Evolutionary conservation across 441 rosid species (phyloP).

Genomic region (Euphorbia corollata): DNA sequence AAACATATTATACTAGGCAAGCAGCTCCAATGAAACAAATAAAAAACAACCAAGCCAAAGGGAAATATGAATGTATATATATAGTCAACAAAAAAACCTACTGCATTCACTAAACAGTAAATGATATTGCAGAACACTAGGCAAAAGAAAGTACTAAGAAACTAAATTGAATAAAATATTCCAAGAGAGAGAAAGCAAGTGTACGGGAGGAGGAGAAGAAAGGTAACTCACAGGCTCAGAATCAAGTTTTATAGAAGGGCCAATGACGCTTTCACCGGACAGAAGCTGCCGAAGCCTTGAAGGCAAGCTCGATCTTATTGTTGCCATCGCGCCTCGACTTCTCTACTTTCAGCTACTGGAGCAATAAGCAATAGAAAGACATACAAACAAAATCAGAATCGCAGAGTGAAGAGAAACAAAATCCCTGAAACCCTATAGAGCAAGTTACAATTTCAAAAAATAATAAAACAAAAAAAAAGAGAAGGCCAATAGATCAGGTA

Average conservation of each 20-base stretch:
- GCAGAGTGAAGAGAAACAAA: slow-evolving; percentile 16
- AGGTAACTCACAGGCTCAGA: slow-evolving; percentile 75
- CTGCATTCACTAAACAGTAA: neutral
- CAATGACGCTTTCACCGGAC: slow-evolving; percentile 73
- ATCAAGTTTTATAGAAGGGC: slow-evolving; percentile 74
- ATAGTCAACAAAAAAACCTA: neutral
- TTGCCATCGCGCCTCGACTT: slow-evolving; percentile 46
- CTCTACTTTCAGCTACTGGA: slow-evolving; percentile 27
- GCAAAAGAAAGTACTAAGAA: neutral
- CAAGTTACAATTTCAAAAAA: neutral
- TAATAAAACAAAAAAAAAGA: no score
- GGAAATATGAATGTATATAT: neutral
- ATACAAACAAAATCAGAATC: slow-evolving; percentile 4
- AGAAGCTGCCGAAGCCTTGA: slow-evolving; percentile 86
- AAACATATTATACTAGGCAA: neutral
- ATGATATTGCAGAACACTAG: slow-evolving; percentile 16
- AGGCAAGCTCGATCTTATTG: slow-evolving; percentile 82
- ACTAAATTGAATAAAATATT: neutral
- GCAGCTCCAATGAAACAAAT: slow-evolving; percentile 7
- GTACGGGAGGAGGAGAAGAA: neutral
- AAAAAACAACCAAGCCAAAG: neutral
- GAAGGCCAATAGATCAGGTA: slow-evolving; percentile 30
- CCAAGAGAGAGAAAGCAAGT: neutral
- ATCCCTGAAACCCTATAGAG: slow-evolving; percentile 8
- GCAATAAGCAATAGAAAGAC: neutral